These are phyloP conservation scores for Acacia melanoxylon DNA, from an alignment of 306 rosid genomes.

Conservation along the genomic window DNA sequence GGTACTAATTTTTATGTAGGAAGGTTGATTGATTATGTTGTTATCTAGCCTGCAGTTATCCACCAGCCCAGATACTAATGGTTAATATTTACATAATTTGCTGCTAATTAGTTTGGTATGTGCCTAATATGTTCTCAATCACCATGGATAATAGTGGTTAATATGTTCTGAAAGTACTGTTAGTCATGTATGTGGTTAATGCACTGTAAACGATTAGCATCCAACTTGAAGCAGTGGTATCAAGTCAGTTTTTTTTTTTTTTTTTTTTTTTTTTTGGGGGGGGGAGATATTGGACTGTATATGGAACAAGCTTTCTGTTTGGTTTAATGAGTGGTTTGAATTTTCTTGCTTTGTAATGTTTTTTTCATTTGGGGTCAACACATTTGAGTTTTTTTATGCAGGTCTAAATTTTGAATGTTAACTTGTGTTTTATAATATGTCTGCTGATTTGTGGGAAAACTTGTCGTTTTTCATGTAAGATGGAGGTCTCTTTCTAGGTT, in stretches of 20 bases:
- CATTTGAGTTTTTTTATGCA: slow-evolving; percentile 37
- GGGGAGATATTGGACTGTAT: not conserved
- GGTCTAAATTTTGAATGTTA: slow-evolving; percentile 50
- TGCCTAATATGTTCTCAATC: not conserved
- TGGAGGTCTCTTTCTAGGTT: slow-evolving; percentile 28
- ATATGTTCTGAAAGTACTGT: not conserved
- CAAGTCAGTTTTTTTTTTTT: not conserved
- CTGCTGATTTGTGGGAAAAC: slow-evolving; percentile 51
- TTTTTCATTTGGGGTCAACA: slow-evolving; percentile 30
- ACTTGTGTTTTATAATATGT: slow-evolving; percentile 50
- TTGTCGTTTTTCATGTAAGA: slow-evolving; percentile 39
- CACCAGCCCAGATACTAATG: not conserved
- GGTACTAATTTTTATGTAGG: not conserved
- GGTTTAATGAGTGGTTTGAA: not conserved
- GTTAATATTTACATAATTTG: not conserved
- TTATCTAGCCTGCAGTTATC: not conserved
- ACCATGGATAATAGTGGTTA: not conserved
- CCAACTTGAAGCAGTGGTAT: not conserved
- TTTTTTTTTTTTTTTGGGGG: too few species aligned
- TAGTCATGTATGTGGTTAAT: not conserved
- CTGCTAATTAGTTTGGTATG: not conserved
- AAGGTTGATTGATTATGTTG: not conserved
- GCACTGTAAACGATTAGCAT: not conserved
- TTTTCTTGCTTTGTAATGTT: not conserved
- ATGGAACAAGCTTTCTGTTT: not conserved